These are phyloP conservation scores for Xerophyta viscosa DNA, from an alignment of 106 monocot genomes.

Conservation along the genomic window DNA sequence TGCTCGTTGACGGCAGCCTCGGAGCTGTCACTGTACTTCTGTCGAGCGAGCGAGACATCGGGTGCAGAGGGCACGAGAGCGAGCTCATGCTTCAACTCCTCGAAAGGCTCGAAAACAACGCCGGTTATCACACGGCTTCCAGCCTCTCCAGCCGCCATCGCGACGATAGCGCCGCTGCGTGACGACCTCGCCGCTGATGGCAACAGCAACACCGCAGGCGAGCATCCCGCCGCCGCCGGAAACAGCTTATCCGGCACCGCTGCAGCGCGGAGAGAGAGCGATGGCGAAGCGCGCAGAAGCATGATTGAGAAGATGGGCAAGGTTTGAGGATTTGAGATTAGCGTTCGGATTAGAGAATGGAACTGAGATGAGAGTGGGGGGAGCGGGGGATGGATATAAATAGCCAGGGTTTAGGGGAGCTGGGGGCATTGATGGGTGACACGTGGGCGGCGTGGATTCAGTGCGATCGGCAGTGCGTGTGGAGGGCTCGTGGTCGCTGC, in stretches of 20 bases:
- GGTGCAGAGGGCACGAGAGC: constrained; percentile 33
- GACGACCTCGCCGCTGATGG: not conserved
- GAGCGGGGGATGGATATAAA: not conserved
- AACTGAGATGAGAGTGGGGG: not conserved
- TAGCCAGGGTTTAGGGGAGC: not conserved
- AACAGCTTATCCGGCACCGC: not conserved
- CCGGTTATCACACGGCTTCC: constrained; percentile 17
- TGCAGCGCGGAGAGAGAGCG: constrained; percentile 4
- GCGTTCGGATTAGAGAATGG: constrained; percentile 6
- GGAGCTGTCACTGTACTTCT: constrained; percentile 49
- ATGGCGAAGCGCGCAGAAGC: constrained; percentile 21
- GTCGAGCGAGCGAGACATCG: constrained; percentile 49
- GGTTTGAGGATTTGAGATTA: not conserved
- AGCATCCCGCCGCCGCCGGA: too few species aligned
- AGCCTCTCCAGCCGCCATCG: not conserved
- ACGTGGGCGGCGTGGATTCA: not conserved
- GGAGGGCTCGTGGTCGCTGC: constrained; percentile 40
- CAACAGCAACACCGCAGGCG: too few species aligned
- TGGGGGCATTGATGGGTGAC: not conserved
- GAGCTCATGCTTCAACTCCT: constrained; percentile 65
- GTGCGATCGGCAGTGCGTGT: constrained; percentile 23
- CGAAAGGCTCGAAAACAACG: constrained; percentile 67
- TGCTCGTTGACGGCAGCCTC: constrained; percentile 88
- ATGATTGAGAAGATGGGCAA: constrained; percentile 4
- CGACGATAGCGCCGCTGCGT: not conserved